Percentiles rank a stretch among this genome's conserved stretches.
Evolutionary conservation across 768 basidiomycete genomes (phyloP).

Genomic region (Trametes cingulata): DNA sequence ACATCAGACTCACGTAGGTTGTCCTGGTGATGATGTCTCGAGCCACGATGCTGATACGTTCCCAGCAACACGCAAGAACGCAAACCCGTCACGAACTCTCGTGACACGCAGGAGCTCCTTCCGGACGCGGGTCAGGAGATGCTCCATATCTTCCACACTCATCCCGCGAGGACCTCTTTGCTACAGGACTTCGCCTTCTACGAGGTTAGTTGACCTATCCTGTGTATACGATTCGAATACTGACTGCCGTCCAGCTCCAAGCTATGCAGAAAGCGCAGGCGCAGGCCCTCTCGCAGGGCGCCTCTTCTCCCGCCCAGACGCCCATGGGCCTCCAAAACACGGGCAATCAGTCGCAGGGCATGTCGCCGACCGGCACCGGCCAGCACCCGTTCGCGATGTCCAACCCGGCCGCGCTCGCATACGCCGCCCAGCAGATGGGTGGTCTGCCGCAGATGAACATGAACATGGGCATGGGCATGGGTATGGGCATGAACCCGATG

Average conservation of each 20-base stretch:
- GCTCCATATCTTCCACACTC: slow-evolving; percentile 91
- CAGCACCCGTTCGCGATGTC: slow-evolving; percentile 51
- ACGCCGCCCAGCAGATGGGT: slow-evolving; percentile 40
- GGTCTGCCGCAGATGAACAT: slow-evolving; percentile 56
- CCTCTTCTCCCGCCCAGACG: slow-evolving; percentile 33
- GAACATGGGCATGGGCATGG: slow-evolving; percentile 43
- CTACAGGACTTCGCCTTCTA: slow-evolving; percentile 94
- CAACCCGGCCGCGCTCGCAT: slow-evolving; percentile 56
- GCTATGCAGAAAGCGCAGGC: slow-evolving; percentile 67
- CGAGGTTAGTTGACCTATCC: slow-evolving; percentile 52
- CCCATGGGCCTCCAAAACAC: slow-evolving; percentile 29
- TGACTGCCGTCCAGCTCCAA: slow-evolving; percentile 57
- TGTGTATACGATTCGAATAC: not conserved
- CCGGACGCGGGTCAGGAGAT: slow-evolving; percentile 97
- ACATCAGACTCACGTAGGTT: slow-evolving; percentile 82
- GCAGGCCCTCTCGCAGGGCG: slow-evolving; percentile 25
- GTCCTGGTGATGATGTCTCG: not conserved
- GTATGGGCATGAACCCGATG: slow-evolving; percentile 57
- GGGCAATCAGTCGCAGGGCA: slow-evolving; percentile 34
- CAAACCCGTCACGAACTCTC: slow-evolving; percentile 97
- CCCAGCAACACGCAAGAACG: slow-evolving; percentile 93
- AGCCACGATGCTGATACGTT: not conserved
- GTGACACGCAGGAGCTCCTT: slow-evolving; percentile 95
- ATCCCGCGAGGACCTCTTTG: slow-evolving; percentile 89
- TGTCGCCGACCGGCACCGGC: slow-evolving; percentile 41